Evolutionary conservation across 345 rosid genomes (phyloP).

Genomic region (Rhizophora mangle): DNA sequence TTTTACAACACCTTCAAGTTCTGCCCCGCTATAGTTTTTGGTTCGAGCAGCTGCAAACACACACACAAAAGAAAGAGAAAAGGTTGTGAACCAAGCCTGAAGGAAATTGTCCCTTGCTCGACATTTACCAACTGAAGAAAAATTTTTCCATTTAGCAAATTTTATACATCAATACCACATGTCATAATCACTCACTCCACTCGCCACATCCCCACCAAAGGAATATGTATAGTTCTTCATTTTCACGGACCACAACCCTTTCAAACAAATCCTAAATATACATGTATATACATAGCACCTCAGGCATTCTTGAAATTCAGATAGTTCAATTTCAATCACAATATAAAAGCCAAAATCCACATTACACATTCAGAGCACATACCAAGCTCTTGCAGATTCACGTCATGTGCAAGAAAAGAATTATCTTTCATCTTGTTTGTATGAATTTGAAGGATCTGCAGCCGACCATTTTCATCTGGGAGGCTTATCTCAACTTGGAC

Average conservation of each 20-base stretch:
- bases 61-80: background rate
- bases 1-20: conserved; percentile 98
- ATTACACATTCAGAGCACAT: conserved; percentile 16
- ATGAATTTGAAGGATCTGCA: conserved; percentile 95
- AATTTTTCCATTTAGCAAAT: too few relatives aligned
- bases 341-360: background rate
- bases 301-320: background rate
- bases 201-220: too few relatives aligned
- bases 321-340: background rate
- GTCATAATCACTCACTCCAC: too few relatives aligned
- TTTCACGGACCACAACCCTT: too few relatives aligned
- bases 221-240: too few relatives aligned
- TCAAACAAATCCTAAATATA: too few relatives aligned
- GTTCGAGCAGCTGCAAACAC: conserved; percentile 83
- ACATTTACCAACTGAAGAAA: too few relatives aligned
- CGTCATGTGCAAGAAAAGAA: conserved; percentile 87
- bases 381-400: conserved; percentile 90
- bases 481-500: conserved; percentile 99
- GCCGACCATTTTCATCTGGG: conserved; percentile 96
- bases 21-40: conserved; percentile 97
- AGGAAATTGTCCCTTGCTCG: too few relatives aligned
- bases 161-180: too few relatives aligned
- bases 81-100: background rate
- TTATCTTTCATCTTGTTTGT: conserved; percentile 98
- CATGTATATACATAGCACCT: too few relatives aligned